A percentile compares a stretch with the other conserved stretches of the same genome.
Conservation (phyloP, 768 basidiomycete species). For the Daedalea quercina region DNA sequence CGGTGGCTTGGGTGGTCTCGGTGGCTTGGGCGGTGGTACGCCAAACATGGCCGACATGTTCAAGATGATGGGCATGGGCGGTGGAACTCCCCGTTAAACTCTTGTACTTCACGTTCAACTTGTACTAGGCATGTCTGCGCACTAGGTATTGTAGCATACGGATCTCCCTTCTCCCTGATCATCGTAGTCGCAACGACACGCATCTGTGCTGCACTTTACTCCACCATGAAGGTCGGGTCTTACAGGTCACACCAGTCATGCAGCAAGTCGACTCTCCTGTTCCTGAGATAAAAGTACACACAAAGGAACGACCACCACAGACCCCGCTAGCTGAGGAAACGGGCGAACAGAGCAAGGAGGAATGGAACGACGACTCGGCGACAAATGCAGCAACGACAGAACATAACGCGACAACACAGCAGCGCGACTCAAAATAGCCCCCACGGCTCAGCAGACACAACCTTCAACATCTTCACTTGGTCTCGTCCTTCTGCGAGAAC, state of each 20-base stretch:
- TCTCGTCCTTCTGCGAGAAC: constrained; percentile 47
- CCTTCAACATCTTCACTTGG: constrained; percentile 13
- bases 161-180: too few relatives aligned
- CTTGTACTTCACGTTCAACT: too few relatives aligned
- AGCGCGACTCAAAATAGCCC: not conserved
- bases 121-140: too few relatives aligned
- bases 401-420: constrained; percentile 9
- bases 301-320: constrained; percentile 25
- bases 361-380: constrained; percentile 8
- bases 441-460: not conserved
- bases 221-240: not conserved
- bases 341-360: constrained; percentile 21
- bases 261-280: constrained; percentile 25
- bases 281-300: constrained; percentile 23
- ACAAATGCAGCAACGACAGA: constrained; percentile 17
- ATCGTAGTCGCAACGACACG: too few relatives aligned
- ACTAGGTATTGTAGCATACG: too few relatives aligned
- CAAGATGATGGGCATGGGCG: constrained; percentile 82
- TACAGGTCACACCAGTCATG: constrained; percentile 12
- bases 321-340: constrained; percentile 15
- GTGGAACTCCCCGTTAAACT: not conserved
- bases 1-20: constrained; percentile 47
- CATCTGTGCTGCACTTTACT: too few relatives aligned
- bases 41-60: constrained; percentile 73
- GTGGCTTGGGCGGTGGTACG: constrained; percentile 59